Percentiles rank a stretch among this genome's conserved stretches.
These are phyloP conservation scores for Elsinoe ampelina DNA, from an alignment of 2,329 filamentous ascomycete genomes.

Conservation along the genomic window DNA sequence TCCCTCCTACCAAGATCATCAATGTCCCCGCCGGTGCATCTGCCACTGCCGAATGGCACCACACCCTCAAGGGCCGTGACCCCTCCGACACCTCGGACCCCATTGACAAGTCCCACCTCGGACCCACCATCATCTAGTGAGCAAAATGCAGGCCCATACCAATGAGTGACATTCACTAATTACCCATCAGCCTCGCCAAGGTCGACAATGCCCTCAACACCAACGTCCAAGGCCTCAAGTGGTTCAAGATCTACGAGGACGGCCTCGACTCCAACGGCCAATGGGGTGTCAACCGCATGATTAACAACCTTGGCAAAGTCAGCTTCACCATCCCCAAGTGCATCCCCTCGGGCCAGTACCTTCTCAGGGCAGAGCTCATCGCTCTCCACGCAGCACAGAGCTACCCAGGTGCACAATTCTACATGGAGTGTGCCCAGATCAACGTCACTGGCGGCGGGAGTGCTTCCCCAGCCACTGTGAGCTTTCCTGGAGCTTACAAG, in stretches of 20 bases:
- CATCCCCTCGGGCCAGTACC: conserved; percentile 46
- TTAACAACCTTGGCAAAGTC: conserved; percentile 17
- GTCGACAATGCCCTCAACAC: conserved; percentile 35
- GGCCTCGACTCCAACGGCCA: conserved; percentile 36
- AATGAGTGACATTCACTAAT: neutral
- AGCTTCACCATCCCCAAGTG: conserved; percentile 40
- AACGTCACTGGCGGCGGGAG: conserved; percentile 17
- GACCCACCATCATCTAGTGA: conserved; percentile 10
- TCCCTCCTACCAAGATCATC: conserved; percentile 11
- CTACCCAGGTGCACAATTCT: conserved; percentile 34
- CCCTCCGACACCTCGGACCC: conserved; percentile 2
- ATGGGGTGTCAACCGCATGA: conserved; percentile 39
- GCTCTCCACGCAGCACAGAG: conserved; percentile 46
- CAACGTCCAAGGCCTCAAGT: conserved; percentile 34
- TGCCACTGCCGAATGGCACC: conserved; percentile 13
- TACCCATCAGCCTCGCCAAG: conserved; percentile 6
- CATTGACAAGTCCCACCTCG: conserved; percentile 13
- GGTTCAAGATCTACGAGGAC: conserved; percentile 48
- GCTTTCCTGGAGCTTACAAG: conserved; percentile 9
- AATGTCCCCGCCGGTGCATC: conserved; percentile 1
- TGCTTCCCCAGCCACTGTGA: conserved; percentile 4
- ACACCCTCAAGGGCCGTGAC: conserved; percentile 13
- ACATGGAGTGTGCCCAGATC: conserved; percentile 27
- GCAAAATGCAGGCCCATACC: neutral
- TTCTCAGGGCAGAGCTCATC: conserved; percentile 46